Base-by-base conservation (phyloP, 78 protist species). In the Andalucia godoyi region DNA sequence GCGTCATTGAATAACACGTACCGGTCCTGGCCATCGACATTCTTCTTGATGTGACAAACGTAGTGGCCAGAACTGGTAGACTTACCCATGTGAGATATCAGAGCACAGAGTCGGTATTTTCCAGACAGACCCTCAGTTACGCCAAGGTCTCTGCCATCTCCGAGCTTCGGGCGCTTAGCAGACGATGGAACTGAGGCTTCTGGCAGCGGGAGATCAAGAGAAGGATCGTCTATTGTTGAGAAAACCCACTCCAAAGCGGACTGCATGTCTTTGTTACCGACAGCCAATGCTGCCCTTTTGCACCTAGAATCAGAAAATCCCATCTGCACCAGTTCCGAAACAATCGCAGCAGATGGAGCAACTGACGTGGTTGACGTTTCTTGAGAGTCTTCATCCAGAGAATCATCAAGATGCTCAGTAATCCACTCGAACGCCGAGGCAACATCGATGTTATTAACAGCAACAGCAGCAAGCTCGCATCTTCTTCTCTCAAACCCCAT, bases 1-100 rank as follows among this genome's bases (percentile, higher is more conserved):
- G 77, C 74, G 80, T 93, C 97, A 43, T 93, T 93, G 72, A 70
- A 88, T 18, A 86, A 52, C 12, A 71, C 71, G 91, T 91, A 93
- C 15, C 21, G 2, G 27, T 36, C 52, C n/a, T 10, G 66, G 17
- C n/a, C n/a, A 23, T 60, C 40, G 30, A 65, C 88, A 29, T 80
- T 57, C 47, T 84, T 83, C 55, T 63, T 61, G n/a, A 93, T 46
- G 76, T 90, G 94, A 33, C 86, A 76, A 43, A 93, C 89, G 52
- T 93, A 93, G 77, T 93, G 97, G 32, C 97, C 97, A 30, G 60
- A 41, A 10, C 36, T 54, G 1, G 89, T 84, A 61, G 55, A 65
- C 23, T 58, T 34, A 18, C 97, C 97, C 39, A 91, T 57, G 81
- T 93, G 97, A 6, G 81, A 39, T 52, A 88, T 70, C 50, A 93